phyloP scores from a whole-genome alignment of 345 rosid genomes.

The Pelargonium nanum region DNA sequence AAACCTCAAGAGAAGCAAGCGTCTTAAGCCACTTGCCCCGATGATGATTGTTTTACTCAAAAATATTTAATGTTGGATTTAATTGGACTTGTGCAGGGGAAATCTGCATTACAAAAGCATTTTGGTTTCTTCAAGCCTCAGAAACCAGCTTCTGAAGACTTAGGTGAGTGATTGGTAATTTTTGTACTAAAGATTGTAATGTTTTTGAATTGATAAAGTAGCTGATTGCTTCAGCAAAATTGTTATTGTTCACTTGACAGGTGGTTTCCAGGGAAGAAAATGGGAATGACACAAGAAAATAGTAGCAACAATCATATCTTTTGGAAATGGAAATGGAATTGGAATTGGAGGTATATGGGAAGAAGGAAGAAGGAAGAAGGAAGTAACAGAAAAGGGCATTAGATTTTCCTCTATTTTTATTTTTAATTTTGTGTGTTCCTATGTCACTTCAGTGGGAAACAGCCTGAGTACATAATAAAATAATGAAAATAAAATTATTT shows the following conservation, averaged over 20 bases:
- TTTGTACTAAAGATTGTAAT: background rate
- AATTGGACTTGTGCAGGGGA: slow-evolving; percentile 24
- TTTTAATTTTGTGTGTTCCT: no score
- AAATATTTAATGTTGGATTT: no score
- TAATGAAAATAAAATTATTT: no score
- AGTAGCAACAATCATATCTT: background rate
- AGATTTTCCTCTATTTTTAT: no score
- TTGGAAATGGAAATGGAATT: background rate
- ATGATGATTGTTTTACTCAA: no score
- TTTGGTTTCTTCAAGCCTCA: slow-evolving; percentile 30
- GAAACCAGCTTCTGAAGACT: slow-evolving; percentile 27
- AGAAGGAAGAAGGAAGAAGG: background rate
- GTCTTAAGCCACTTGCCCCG: no score
- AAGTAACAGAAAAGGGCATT: background rate
- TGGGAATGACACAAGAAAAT: slow-evolving; percentile 25
- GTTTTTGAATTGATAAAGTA: no score
- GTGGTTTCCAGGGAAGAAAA: slow-evolving; percentile 31
- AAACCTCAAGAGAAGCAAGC: no score
- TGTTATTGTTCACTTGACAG: slow-evolving; percentile 23
- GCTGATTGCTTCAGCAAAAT: no score
- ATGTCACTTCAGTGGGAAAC: no score
- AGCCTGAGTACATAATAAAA: no score
- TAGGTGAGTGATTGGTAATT: background rate
- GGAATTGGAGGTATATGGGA: no score
- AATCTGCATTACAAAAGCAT: slow-evolving; percentile 27